A percentile compares a stretch with the other conserved stretches of the same genome.
Evolutionary conservation across 2,329 filamentous ascomycete species (phyloP).

Genomic region (Hymenoscyphus occultus): DNA sequence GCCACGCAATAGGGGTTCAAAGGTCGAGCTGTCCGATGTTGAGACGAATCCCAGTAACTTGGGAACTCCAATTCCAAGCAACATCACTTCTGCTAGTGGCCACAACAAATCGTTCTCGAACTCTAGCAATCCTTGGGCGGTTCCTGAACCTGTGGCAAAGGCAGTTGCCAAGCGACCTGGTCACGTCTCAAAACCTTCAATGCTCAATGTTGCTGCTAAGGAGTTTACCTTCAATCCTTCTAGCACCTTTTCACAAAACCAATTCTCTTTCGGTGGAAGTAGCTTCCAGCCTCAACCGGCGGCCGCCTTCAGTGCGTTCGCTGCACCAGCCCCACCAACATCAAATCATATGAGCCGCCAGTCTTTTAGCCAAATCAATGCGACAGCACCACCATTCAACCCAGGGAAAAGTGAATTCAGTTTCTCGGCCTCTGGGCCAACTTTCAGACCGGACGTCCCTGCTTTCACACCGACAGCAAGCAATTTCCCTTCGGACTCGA

Average conservation of each 20-base stretch:
- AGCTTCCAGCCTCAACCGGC: constrained; percentile 45
- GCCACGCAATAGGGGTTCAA: constrained; percentile 21
- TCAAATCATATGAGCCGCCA: constrained; percentile 31
- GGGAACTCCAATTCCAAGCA: constrained; percentile 57
- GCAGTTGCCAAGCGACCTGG: constrained; percentile 44
- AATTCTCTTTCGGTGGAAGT: constrained; percentile 49
- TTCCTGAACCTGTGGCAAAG: constrained; percentile 44
- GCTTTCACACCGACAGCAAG: constrained; percentile 64
- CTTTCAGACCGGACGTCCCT: constrained; percentile 74
- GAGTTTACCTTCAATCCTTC: constrained; percentile 74
- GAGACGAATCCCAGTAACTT: constrained; percentile 73
- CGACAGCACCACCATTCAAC: constrained; percentile 67
- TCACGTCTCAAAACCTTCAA: constrained; percentile 66
- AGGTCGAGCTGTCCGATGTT: constrained; percentile 58
- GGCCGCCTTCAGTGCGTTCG: constrained; percentile 24
- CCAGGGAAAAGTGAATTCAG: constrained; percentile 64
- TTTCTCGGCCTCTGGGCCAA: constrained; percentile 63
- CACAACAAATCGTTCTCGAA: constrained; percentile 57
- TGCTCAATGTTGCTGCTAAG: constrained; percentile 83
- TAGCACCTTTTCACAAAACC: constrained; percentile 47
- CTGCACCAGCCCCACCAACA: constrained; percentile 39
- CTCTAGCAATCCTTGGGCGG: constrained; percentile 62
- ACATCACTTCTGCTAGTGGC: constrained; percentile 46
- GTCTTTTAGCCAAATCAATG: constrained; percentile 58
- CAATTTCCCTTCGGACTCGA: constrained; percentile 42